Evolutionary conservation across 2,329 filamentous ascomycete species (phyloP), one percentile per base, ranked within the genome.

Genomic region (Diplodia sapinea): DNA sequence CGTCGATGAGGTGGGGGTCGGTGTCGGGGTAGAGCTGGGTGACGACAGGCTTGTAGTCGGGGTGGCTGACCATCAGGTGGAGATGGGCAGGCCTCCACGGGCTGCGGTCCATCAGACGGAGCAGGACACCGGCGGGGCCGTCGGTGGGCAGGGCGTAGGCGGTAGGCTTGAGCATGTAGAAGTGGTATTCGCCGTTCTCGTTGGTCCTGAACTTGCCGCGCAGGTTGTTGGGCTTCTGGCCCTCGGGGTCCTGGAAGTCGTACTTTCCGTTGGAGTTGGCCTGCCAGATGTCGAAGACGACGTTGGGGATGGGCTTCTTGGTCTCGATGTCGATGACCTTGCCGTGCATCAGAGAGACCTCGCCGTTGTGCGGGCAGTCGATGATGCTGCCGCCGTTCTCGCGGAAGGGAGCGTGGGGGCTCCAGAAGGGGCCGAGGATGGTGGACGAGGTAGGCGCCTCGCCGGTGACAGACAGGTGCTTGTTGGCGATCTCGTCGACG

Each of bases 361-460:
- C 82, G 57, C 88, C 90, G 61, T 87, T 81, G 67, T 87, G 83
- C 47, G 82, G 80, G 77, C 89, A 79, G 76, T 89, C 87, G 74
- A 92, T 88, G 77, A 92, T 89, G 77, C 81, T 84, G 75, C 82
- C 84, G 71, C 90, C 90, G 71, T 87, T 84, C 47, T 88, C 83
- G 55, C 89, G 87, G 86, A 91, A 91, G 38, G 90, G 90, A 1
- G 90, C 88, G 73, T 91, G 84, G 73, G 90, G 89, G 12, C 87
- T 89, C 89, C 90, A 93, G 84, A 93, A 92, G 71, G 90, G 90
- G 2, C 90, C 90, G 69, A 93, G 88, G 74, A 93, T 93, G 68
- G 89, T 86, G 69, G 89, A 90, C 3, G 89, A 91, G n/a, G 90
- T 92, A 56, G 90, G 89, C 69, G 85, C 82, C 69, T 86, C 80